Evolutionary conservation across 1,139 yeast genomes (phyloP).

Genomic region (Candida sp.): DNA sequence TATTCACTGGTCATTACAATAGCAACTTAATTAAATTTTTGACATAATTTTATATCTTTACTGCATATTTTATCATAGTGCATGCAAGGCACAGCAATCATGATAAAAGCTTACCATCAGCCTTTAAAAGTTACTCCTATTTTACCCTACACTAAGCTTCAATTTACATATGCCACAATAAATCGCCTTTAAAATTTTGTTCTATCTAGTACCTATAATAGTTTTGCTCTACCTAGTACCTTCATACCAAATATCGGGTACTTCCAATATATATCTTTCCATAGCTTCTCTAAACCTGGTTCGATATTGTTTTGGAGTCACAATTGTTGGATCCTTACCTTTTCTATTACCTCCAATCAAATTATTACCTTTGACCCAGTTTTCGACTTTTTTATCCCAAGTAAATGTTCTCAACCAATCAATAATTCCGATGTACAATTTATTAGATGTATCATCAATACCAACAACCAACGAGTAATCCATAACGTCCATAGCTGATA

Average conservation of each 20-base stretch:
- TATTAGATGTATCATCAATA: conserved; percentile 60
- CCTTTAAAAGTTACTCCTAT: no score
- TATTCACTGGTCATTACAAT: no score
- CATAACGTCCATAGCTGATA: conserved; percentile 98
- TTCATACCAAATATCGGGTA: conserved; percentile 83
- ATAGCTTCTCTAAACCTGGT: conserved; percentile 95
- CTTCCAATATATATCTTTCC: conserved; percentile 93
- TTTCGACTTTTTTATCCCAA: conserved; percentile 97
- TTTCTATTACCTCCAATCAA: conserved; percentile 76
- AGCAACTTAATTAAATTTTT: no score
- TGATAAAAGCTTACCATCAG: not conserved
- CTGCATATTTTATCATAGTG: not conserved
- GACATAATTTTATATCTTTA: not conserved
- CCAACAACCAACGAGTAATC: conserved; percentile 96
- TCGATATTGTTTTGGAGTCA: conserved; percentile 94
- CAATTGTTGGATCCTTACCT: conserved; percentile 94
- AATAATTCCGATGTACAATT: conserved; percentile 87
- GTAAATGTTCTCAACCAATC: conserved; percentile 96
- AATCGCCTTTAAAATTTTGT: no score
- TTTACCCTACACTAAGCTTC: no score
- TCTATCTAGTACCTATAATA: no score
- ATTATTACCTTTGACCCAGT: conserved; percentile 96
- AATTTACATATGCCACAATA: no score
- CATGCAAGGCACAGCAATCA: not conserved
- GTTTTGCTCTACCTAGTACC: conserved; percentile 20